A percentile compares a stretch with the other conserved stretches of the same genome.
These are phyloP conservation scores for Cerioporus squamosus DNA, from an alignment of 1,284 basidiomycete species.

Conservation along the genomic window DNA sequence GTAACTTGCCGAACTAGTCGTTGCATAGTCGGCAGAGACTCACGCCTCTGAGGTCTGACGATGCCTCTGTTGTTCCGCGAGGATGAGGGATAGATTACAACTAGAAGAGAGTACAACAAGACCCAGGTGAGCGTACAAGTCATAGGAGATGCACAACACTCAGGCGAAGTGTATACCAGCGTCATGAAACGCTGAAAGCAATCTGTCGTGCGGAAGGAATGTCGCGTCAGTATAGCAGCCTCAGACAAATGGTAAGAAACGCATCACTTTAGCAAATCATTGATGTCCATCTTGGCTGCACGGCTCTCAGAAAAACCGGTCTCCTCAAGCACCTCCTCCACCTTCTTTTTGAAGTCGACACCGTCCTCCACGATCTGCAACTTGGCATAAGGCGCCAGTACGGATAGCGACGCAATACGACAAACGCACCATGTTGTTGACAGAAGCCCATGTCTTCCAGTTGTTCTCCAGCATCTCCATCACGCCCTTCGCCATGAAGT, in stretches of 20 bases:
- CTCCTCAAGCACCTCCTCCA: constrained; percentile 78
- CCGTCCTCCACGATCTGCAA: constrained; percentile 74
- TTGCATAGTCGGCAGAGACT: no score
- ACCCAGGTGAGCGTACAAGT: neutral
- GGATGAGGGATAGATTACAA: no score
- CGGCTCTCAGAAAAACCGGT: constrained; percentile 69
- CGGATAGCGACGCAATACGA: no score
- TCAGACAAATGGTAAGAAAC: neutral
- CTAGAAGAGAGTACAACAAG: no score
- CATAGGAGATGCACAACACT: neutral
- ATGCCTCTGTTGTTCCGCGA: no score
- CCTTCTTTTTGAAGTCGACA: constrained; percentile 70
- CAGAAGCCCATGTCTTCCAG: neutral
- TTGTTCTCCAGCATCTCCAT: neutral
- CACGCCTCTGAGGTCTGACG: no score
- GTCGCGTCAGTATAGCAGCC: neutral
- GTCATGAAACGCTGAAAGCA: constrained; percentile 82
- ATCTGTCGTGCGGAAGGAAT: constrained; percentile 37
- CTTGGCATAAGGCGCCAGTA: no score
- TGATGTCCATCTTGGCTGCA: constrained; percentile 82
- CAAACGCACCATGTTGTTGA: constrained; percentile 50
- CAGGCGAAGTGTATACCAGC: constrained; percentile 82
- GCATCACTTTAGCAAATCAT: constrained; percentile 74
- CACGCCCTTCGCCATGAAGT: neutral
- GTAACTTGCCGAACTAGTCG: no score